Evolutionary conservation across 169 alveolate species (phyloP), one percentile per base, ranked within the genome.

Genomic region (Babesia sp.): DNA sequence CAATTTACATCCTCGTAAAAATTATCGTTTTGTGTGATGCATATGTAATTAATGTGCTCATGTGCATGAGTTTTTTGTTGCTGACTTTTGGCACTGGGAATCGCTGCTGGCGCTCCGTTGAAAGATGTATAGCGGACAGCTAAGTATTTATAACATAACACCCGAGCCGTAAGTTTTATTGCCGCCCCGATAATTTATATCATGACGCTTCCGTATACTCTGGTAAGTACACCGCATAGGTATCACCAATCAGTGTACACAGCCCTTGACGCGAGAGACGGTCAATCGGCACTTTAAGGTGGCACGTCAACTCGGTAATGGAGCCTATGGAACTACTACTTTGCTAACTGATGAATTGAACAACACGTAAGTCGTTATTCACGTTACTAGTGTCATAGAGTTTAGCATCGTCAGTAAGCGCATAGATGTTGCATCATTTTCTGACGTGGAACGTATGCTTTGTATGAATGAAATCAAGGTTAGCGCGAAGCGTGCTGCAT

Each of bases 401-500:
- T 28, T 26, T 66, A 76, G 78, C n/a, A 60, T 82, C 60, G 82
- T 85, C 55, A 51, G 91, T 44, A 89, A 89, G 64, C 78, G 87
- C 59, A 84, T 89, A 48, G 86, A 89, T 68, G 60, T 89, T 41
- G 50, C 91, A 18, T 79, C 76, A 24, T 64, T 89, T 63, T 51
- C 89, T 44, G 87, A 82, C 22, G 60, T 69, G 78, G 93, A 89
- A 61, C 73, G 72, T 18, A 58, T 67, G 34, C 86, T 85, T 22
- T 89, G 93, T 66, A 45, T 89, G 72, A 89, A 84, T 56, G 93
- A 89, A 85, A 89, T 89, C n/a, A 87, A 83, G 74, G 93, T 84
- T 51, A 58, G 36, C 51, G 33, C 11, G 48, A 22, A 24, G 31
- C 28, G 16, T 1, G 5, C 34, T 6, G 42, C 24, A 46, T 6